Base-by-base conservation (phyloP, 2,329 filamentous ascomycete species). In the Trichoderma breve region DNA sequence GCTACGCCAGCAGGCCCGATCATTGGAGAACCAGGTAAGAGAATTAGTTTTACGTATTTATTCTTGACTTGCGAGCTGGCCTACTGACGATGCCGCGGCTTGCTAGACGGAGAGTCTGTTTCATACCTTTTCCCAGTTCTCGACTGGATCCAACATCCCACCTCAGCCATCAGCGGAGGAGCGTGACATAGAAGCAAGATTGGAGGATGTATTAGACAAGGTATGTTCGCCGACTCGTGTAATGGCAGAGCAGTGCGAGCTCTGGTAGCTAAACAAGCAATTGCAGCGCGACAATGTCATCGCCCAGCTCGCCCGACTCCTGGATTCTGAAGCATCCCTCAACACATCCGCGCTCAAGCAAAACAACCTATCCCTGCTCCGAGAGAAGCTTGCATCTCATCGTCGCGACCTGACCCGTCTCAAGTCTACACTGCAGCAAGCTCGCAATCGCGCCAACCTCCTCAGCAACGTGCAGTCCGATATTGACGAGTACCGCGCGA, bases 331-430 rank as follows among this genome's bases (percentile, higher is more conserved):
- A 86, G 90, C 94, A 26, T 87, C 91, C 71, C 89, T 97, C 73
- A 94, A 93, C 65, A 91, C 94, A 58, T 98, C 95, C 47, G 94
- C 95, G 71, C 88, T 97, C n/a, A 98, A 98, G 83, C 95, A 97
- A 79, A 97, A 95, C 84, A 98, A 98, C 81, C 90, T 99, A 47
- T 88, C 93, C 72, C 92, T 97, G 34, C 93, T 98, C 77, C 93
- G 93, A 75, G 95, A 97, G 84, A 92, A 98, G 80, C 91, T 98
- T 18, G 85, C 90, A 47, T 93, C 97, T 80, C 95, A 99, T 84
- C 90, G 91, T 73, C 91, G 91, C 74, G 95, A 98, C 82, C 89
- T 97, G 47, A 82, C 86, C 5, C 92, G 94, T 11, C 86, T 98
- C 66, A 92, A 90, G 72, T 86, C 89, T 32, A 88, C 90, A 72